Evolutionary conservation across 139 green algal species (phyloP).

Genomic region (Auxenochlorella pyrenoidosa): DNA sequence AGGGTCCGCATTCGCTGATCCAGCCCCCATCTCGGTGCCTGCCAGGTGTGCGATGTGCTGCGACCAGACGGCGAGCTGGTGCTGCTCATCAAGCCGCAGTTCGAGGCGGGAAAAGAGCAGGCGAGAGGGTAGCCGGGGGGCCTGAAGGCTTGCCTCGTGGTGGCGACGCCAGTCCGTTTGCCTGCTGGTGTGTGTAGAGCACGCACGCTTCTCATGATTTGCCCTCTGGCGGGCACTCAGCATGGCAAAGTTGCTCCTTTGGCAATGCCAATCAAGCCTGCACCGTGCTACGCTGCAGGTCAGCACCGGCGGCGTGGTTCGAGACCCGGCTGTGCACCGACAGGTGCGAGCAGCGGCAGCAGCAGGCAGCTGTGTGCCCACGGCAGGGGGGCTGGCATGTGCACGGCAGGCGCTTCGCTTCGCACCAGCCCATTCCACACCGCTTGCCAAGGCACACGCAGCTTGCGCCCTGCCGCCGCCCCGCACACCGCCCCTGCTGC

Average conservation of each 20-base stretch:
- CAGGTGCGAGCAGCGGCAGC: background rate
- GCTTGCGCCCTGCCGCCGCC: too few species aligned
- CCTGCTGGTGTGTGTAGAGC: background rate
- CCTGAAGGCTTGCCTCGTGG: too few species aligned
- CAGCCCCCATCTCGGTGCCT: background rate
- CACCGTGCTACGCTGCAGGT: constrained; percentile 64
- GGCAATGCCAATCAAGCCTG: background rate
- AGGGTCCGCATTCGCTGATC: too few species aligned
- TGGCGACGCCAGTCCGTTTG: too few species aligned
- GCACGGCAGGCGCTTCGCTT: background rate
- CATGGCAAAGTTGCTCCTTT: too few species aligned
- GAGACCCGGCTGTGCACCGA: constrained; percentile 72
- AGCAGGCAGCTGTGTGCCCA: background rate
- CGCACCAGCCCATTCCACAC: too few species aligned
- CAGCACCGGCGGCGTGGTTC: constrained; percentile 81
- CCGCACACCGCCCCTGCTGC: too few species aligned
- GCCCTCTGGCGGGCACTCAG: too few species aligned
- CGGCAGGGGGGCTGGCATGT: background rate
- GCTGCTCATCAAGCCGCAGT: constrained; percentile 98
- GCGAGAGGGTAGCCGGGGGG: background rate
- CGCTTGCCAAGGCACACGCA: too few species aligned
- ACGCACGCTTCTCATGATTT: background rate
- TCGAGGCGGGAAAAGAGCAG: constrained; percentile 86
- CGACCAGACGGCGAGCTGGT: constrained; percentile 72
- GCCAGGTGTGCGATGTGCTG: constrained; percentile 61